Evolutionary conservation across 768 basidiomycete species (phyloP).

Genomic region (Trametes villosa): DNA sequence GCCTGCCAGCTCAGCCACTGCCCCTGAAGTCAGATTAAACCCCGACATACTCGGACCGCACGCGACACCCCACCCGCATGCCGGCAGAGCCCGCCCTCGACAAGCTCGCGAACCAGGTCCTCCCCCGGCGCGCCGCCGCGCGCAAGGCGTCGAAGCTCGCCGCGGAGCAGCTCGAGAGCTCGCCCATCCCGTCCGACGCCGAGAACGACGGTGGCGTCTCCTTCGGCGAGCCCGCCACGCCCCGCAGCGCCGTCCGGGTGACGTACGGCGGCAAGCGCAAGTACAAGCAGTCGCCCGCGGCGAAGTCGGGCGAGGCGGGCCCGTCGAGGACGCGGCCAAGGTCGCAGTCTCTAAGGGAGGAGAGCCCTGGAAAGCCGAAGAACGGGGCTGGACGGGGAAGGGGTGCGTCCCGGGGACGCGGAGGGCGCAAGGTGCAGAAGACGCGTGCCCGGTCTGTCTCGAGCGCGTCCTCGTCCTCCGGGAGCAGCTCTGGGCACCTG

Average conservation of each 20-base stretch:
- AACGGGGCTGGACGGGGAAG: neutral
- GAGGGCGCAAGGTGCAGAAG: neutral
- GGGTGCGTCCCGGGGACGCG: constrained; percentile 3
- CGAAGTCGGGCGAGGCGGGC: constrained; percentile 3
- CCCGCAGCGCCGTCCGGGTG: constrained; percentile 18
- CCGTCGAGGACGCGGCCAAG: neutral
- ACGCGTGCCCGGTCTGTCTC: constrained; percentile 1
- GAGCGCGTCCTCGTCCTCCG: neutral
- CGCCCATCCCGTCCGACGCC: constrained; percentile 23
- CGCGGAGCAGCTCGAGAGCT: constrained; percentile 31
- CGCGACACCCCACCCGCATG: neutral
- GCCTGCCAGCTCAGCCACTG: neutral
- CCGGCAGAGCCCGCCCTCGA: neutral
- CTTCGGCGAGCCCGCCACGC: constrained; percentile 29
- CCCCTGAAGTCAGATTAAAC: neutral
- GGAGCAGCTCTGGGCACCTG: neutral
- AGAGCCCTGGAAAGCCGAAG: neutral
- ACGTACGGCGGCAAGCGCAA: constrained; percentile 26
- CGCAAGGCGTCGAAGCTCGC: constrained; percentile 26
- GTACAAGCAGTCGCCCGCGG: constrained; percentile 5
- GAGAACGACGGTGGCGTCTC: constrained; percentile 16
- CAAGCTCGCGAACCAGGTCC: neutral
- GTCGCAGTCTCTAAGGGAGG: neutral
- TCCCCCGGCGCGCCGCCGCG: constrained; percentile 29
- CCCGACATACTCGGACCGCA: constrained; percentile 1